Evolutionary conservation across 352 stramenopile genomes (phyloP).

Genomic region (Pythium oligandrum): DNA sequence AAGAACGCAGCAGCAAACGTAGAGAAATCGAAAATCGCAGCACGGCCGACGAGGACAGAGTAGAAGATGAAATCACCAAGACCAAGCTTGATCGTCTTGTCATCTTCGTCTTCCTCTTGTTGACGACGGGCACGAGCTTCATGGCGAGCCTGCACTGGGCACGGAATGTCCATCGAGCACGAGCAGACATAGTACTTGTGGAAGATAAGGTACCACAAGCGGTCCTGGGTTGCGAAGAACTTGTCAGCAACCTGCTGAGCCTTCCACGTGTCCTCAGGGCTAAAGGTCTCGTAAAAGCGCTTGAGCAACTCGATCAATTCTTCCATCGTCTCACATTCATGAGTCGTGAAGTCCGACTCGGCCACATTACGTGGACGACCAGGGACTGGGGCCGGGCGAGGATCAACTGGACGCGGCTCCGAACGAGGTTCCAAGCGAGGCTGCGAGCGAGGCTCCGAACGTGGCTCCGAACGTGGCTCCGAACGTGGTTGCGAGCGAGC

Average conservation of each 20-base stretch:
- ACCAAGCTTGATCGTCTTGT: conserved; percentile 91
- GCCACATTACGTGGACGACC: conserved; percentile 58
- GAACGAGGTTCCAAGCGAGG: neutral
- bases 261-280: conserved; percentile 78
- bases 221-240: conserved; percentile 73
- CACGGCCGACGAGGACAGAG: conserved; percentile 94
- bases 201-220: conserved; percentile 79
- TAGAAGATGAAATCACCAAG: conserved; percentile 99
- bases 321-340: conserved; percentile 77
- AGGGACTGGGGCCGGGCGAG: neutral
- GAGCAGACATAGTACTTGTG: conserved; percentile 86
- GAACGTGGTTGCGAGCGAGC: neutral
- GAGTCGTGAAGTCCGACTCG: conserved; percentile 70
- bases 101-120: conserved; percentile 56
- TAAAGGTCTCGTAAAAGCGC: conserved; percentile 76
- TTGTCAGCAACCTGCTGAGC: conserved; percentile 73
- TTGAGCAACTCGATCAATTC: conserved; percentile 55
- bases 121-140: conserved; percentile 40
- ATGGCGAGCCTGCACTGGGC: conserved; percentile 58
- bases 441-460: neutral
- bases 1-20: conserved; percentile 93
- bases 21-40: conserved; percentile 94
- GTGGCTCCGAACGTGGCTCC: neutral
- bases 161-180: conserved; percentile 75
- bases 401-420: neutral